Evolutionary conservation across 345 rosid genomes (phyloP).

Genomic region (Aquilaria malaccensis): DNA sequence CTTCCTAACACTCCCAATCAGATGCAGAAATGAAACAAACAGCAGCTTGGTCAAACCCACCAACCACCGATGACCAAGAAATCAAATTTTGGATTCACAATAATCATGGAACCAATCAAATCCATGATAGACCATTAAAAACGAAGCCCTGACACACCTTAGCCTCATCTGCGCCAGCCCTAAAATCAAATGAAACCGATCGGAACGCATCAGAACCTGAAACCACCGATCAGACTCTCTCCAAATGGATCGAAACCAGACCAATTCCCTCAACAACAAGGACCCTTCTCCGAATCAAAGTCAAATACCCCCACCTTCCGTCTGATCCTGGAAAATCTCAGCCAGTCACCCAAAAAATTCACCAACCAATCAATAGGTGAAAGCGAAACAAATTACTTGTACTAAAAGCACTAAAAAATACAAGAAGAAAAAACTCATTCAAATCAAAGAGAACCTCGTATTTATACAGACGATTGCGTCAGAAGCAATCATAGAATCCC

Average conservation of each 20-base stretch:
- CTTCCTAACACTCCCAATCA: slow-evolving; percentile 17
- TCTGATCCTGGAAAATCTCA: too few species aligned
- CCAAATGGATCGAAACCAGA: slow-evolving; percentile 4
- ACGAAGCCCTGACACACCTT: slow-evolving; percentile 17
- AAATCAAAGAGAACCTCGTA: too few species aligned
- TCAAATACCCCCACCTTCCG: too few species aligned
- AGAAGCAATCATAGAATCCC: too few species aligned
- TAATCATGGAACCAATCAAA: slow-evolving; percentile 28
- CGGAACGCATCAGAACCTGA: slow-evolving; percentile 8
- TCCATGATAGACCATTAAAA: slow-evolving; percentile 17
- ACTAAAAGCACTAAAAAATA: too few species aligned
- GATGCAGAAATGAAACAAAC: slow-evolving; percentile 15
- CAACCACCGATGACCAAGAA: slow-evolving; percentile 8
- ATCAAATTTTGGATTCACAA: slow-evolving; percentile 13
- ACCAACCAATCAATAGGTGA: too few species aligned
- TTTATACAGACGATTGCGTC: too few species aligned
- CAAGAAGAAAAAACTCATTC: too few species aligned
- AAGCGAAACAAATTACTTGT: too few species aligned
- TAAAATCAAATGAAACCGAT: slow-evolving; percentile 13
- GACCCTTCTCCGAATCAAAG: too few species aligned
- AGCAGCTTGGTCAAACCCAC: slow-evolving; percentile 15
- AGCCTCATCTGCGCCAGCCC: slow-evolving; percentile 19
- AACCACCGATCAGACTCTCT: not conserved
- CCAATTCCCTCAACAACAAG: too few species aligned
- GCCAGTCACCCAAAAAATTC: too few species aligned